Base-by-base conservation (phyloP, 2,329 filamentous ascomycete species). In the Aspergillus pseudotamarii region DNA sequence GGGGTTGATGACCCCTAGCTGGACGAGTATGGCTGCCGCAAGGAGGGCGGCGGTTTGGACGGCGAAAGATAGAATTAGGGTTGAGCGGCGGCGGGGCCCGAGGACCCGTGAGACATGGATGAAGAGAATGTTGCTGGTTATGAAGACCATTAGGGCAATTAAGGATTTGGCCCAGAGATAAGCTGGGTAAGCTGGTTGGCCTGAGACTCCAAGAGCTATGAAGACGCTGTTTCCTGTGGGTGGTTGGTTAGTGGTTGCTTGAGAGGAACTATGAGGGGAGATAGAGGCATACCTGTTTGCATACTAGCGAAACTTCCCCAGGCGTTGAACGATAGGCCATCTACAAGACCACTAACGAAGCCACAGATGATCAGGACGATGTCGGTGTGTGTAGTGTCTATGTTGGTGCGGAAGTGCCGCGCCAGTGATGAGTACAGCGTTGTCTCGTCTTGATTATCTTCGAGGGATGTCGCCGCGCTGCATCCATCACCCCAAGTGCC, bases 91-190 rank as follows among this genome's bases (percentile, higher is more conserved):
- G 16, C 74, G 74, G 4, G 76, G 69, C 4, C 58, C 66, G 30
- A 78, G 68, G 19, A 69, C 59, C 6, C 78, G 74, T 26, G 74
- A 75, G 8, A 75, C 57, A 28, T 73, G 67, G 53, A 74, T 78
- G 71, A 81, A 81, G 67, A 80, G 73, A 36, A 82, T 50, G 23
- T 76, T 76, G 63, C 79, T 75, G 12, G 71, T 21, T n/a, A 79
- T 63, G 67, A 80, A 82, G 36, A 75, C 69, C 9, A 63, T 65
- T 1, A 82, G 70, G n/a, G 79, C 73, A 23, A 77, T 76, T 38
- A 81, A 73, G 4, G 78, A 79, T 65, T 81, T 81, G 64, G 77
- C 75, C 75, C 79, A 81, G 50, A 77, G 76, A 58, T 77, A 78
- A 6, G 72, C 69, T 36, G 79, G 78, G 41, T 75, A 74, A 34